These are phyloP conservation scores for Oryza glaberrima DNA, from an alignment of 176 grass and related monocot genomes.

Conservation along the genomic window DNA sequence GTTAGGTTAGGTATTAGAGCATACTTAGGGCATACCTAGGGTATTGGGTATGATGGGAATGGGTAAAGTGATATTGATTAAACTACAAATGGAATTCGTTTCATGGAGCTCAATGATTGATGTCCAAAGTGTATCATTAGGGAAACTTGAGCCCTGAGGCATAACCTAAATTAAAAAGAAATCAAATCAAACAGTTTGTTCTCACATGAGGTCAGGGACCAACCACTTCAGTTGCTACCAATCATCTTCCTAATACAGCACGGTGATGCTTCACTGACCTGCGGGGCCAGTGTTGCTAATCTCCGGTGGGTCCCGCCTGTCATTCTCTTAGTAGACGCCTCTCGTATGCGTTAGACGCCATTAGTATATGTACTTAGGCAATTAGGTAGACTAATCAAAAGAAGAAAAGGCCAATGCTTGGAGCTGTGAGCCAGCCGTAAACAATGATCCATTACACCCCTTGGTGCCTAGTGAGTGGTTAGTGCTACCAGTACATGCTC, in stretches of 20 bases:
- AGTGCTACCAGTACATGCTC: not conserved
- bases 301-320: not conserved
- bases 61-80: constrained; percentile 34
- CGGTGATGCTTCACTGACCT: not conserved
- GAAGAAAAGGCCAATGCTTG: constrained; percentile 43
- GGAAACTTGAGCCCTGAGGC: constrained; percentile 47
- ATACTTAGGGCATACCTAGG: constrained; percentile 17
- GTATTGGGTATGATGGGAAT: constrained; percentile 11
- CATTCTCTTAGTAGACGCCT: not conserved
- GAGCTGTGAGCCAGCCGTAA: constrained; percentile 71
- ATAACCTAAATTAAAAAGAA: constrained; percentile 33
- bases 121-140: constrained; percentile 60
- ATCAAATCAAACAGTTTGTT: constrained; percentile 44
- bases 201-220: constrained; percentile 24
- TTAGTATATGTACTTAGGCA: constrained; percentile 4
- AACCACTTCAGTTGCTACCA: not conserved
- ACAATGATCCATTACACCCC: not conserved
- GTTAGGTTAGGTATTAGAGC: constrained; percentile 28
- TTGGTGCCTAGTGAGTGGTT: constrained; percentile 1
- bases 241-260: not conserved
- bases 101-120: constrained; percentile 65
- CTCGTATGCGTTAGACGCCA: not conserved
- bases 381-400: constrained; percentile 28
- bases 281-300: not conserved
- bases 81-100: constrained; percentile 27